Conservation (phyloP, 139 green algal genomes). For the Chlamydomonas eustigma region DNA sequence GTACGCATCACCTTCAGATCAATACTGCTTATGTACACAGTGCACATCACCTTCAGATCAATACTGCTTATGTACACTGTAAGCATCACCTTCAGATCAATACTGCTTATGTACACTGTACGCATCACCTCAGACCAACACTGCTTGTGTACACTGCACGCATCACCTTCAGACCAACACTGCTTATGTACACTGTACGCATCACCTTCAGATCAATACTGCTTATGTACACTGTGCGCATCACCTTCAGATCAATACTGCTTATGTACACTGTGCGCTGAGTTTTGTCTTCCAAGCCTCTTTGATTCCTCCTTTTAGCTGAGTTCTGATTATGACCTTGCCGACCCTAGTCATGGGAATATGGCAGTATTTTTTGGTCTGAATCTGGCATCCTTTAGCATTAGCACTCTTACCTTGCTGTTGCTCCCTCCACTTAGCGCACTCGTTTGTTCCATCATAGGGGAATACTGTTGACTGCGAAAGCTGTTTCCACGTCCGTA, state of each 20-base stretch:
- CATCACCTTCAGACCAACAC: no score
- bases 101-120: no score
- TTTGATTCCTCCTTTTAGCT: conserved; percentile 35
- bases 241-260: conserved; percentile 61
- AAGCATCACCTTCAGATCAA: no score
- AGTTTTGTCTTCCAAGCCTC: conserved; percentile 70
- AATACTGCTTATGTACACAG: no score
- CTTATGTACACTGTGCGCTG: conserved; percentile 75
- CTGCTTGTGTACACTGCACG: no score
- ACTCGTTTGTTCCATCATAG: not conserved
- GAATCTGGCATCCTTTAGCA: not conserved
- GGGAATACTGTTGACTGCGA: not conserved
- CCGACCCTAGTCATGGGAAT: not conserved
- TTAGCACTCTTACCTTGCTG: not conserved
- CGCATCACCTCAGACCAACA: no score
- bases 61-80: no score
- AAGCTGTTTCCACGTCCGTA: not conserved
- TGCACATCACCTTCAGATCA: no score
- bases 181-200: no score
- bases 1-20: no score
- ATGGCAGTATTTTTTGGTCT: not conserved
- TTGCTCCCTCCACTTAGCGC: not conserved
- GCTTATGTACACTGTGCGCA: no score
- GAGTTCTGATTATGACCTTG: not conserved
- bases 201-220: no score